Base-by-base conservation (phyloP, 306 rosid species). In the Quercus glauca region DNA sequence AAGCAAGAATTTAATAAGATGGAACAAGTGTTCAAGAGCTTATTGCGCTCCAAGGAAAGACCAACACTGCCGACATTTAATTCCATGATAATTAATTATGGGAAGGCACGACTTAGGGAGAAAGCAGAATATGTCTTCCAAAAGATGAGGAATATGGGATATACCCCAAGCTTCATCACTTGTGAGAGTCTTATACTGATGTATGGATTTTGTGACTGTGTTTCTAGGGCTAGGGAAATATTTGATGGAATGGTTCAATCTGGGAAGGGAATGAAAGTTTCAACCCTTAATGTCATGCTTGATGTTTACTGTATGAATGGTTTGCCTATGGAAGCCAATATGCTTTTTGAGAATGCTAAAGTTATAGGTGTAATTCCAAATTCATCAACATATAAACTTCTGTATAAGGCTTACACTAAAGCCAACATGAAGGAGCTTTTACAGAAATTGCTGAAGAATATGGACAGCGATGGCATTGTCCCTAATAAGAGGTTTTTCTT, bases 21-120 rank as follows among this genome's bases (percentile, higher is more conserved):
- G 99, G 99, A 95, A 79, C 97, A 95, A 83, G 99, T 95, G 6
- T 92, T 88, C 65, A 92, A 84, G 90, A 92, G 99, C 86, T 87
- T 95, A 61, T 79, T 91, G 19, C 85, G 45, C 31, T 92, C 99
- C 79, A 95, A 83, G 88, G 94, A 87, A 91, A 87, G 73, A 76
- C 96, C 99, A 9, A 83, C 98, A 7, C 85, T 89, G 37, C 94
- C 99, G 21, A 95, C 99, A 7, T 95, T 90, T 85, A 95, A 95
- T 82, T 95, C 97, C 8, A 95, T 92, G 97, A 92, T 95, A 82
- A 81, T 88, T 73, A 95, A 90, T 82, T 95, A 95, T 61, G 99
- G 99, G 78, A 95, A 88, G 90, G 99, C 99, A 1, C 83, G 99
- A 21, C 91, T 77, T 49, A 82, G 77, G 79, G 94, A 89, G 52